phyloP scores from a whole-genome alignment of 768 basidiomycete genomes.

The Lactifluus volemus region DNA sequence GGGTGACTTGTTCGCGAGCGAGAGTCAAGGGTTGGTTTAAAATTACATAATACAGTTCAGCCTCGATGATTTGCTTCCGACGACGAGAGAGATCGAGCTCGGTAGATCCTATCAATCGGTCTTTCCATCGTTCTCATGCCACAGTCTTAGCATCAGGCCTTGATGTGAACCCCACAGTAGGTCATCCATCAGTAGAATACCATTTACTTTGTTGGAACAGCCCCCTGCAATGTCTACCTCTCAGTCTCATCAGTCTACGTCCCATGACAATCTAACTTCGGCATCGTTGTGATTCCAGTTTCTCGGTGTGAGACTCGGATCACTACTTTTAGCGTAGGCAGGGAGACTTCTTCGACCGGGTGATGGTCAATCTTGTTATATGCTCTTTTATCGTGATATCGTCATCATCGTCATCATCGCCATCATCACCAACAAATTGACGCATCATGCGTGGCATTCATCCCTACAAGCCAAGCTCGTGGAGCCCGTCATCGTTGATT shows the following conservation, averaged over 20 bases:
- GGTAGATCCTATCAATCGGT: background rate
- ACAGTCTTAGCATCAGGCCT: background rate
- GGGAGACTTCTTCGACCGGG: background rate
- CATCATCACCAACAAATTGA: background rate
- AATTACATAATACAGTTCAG: constrained; percentile 7
- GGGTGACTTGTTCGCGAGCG: background rate
- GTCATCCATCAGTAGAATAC: background rate
- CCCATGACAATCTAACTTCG: background rate
- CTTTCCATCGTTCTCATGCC: no score
- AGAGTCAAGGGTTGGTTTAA: background rate
- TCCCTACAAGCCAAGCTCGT: background rate
- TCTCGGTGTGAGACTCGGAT: background rate
- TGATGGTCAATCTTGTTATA: background rate
- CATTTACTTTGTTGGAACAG: background rate
- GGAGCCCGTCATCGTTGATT: no score
- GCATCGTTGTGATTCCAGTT: background rate
- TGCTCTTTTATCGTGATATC: no score
- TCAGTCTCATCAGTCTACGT: background rate
- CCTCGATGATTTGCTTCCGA: constrained; percentile 2
- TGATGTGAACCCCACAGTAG: background rate
- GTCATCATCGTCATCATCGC: no score
- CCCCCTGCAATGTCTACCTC: background rate
- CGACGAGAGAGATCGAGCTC: no score
- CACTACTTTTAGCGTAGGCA: background rate
- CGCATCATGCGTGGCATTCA: background rate